A percentile compares a stretch with the other conserved stretches of the same genome.
These are phyloP conservation scores for Vigna reflexopilosa DNA, from an alignment of 306 rosid species.

Conservation along the genomic window DNA sequence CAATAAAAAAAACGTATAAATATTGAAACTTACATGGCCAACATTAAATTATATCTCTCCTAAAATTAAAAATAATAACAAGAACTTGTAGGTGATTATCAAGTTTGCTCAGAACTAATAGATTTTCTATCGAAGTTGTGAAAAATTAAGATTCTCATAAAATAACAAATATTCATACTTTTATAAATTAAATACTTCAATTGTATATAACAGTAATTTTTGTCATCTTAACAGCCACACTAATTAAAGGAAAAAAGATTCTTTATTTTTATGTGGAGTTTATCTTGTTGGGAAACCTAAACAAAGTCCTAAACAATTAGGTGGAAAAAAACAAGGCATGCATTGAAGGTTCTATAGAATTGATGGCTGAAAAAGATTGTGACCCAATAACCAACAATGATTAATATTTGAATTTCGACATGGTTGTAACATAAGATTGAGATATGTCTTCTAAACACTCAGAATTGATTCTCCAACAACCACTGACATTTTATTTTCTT, in stretches of 20 bases:
- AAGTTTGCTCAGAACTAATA: too few species aligned
- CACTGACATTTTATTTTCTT: neutral
- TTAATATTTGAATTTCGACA: slow-evolving; percentile 9
- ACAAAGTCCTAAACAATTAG: neutral
- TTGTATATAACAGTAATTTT: too few species aligned
- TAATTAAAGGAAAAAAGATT: neutral
- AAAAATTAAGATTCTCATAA: too few species aligned
- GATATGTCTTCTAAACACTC: neutral
- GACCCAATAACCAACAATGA: slow-evolving; percentile 28
- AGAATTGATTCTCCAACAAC: slow-evolving; percentile 42
- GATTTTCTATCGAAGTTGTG: too few species aligned
- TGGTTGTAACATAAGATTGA: neutral
- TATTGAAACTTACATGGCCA: too few species aligned
- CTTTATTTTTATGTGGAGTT: neutral
- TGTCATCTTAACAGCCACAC: neutral
- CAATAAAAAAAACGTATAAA: too few species aligned
- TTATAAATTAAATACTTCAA: too few species aligned
- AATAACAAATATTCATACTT: too few species aligned
- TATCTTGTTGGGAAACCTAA: neutral
- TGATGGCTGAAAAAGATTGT: slow-evolving; percentile 25
- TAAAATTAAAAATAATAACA: too few species aligned
- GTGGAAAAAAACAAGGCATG: slow-evolving; percentile 11
- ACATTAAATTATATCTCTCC: too few species aligned
- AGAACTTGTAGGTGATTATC: too few species aligned
- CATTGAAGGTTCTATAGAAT: neutral